Evolutionary conservation across 768 basidiomycete genomes (phyloP).

Genomic region (Russula lepida): DNA sequence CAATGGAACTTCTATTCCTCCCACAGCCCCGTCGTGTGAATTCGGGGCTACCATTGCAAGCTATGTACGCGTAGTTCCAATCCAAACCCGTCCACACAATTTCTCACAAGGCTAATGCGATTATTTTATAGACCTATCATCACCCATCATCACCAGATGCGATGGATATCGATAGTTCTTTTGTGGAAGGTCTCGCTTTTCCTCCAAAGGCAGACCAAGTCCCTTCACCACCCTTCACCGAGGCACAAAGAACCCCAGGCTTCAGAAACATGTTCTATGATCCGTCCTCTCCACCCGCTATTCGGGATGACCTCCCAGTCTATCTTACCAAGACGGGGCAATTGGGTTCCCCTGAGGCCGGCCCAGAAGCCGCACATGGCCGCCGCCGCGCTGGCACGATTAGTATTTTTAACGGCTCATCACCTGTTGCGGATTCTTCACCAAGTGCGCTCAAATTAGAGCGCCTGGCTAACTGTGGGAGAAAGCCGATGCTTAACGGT

Average conservation of each 20-base stretch:
- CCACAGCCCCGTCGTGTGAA: conserved; percentile 29
- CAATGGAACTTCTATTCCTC: conserved; percentile 35
- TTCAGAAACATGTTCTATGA: conserved; percentile 58
- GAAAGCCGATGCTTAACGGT: conserved; percentile 45
- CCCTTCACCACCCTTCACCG: conserved; percentile 24
- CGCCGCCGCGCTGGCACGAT: conserved; percentile 20
- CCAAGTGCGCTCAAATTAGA: conserved; percentile 43
- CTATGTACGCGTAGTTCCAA: conserved; percentile 28
- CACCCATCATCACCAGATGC: conserved; percentile 43
- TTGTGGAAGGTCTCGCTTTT: conserved; percentile 27
- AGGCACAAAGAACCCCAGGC: conserved; percentile 22
- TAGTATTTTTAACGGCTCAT: conserved; percentile 31
- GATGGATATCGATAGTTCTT: conserved; percentile 68
- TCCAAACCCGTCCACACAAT: not conserved
- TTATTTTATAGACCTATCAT: conserved; percentile 28
- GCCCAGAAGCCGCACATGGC: conserved; percentile 3
- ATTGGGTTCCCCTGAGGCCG: conserved; percentile 26
- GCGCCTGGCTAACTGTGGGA: conserved; percentile 33
- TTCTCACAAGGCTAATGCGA: conserved; percentile 17
- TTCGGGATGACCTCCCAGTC: conserved; percentile 26
- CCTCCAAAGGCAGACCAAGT: conserved; percentile 6
- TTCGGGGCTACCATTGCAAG: conserved; percentile 40
- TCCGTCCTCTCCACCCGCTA: conserved; percentile 37
- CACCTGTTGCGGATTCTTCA: conserved; percentile 42
- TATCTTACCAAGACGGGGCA: conserved; percentile 31